Conservation (phyloP, 2,329 filamentous ascomycete genomes). For the Macrophomina tecta region DNA sequence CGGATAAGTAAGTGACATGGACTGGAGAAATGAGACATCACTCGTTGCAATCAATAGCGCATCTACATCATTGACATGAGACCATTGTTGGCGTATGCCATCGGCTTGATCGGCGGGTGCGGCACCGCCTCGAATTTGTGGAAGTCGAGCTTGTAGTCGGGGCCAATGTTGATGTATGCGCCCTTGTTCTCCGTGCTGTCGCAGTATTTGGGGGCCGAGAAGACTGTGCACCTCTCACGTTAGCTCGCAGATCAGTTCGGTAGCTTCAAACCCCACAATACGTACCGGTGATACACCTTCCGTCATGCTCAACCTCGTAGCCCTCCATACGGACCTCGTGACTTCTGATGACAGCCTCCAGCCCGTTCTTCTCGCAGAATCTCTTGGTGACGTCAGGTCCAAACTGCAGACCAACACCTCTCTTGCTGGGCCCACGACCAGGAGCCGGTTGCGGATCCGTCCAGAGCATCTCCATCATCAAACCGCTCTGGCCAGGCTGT, state of each 20-base stretch:
- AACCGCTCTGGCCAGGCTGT: constrained; percentile 87
- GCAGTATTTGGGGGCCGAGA: constrained; percentile 97
- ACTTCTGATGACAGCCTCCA: constrained; percentile 93
- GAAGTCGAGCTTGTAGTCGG: constrained; percentile 89
- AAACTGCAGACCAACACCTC: constrained; percentile 95
- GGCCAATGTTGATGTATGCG: constrained; percentile 95
- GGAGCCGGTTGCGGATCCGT: constrained; percentile 89
- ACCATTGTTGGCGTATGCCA: constrained; percentile 86
- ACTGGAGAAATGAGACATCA: constrained; percentile 16
- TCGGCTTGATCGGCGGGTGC: constrained; percentile 93
- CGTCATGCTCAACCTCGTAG: constrained; percentile 98
- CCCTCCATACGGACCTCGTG: constrained; percentile 99
- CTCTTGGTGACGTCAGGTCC: constrained; percentile 94
- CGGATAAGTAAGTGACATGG: neutral
- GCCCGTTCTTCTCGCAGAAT: constrained; percentile 94
- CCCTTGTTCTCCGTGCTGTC: constrained; percentile 98
- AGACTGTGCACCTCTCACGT: constrained; percentile 62
- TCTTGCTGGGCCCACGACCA: constrained; percentile 91
- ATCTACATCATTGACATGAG: constrained; percentile 74
- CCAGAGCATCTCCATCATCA: constrained; percentile 99
- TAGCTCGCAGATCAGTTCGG: neutral
- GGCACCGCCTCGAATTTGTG: constrained; percentile 96
- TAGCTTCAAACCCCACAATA: constrained; percentile 26
- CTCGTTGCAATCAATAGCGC: neutral
- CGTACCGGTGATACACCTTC: constrained; percentile 88